These are phyloP conservation scores for Fraxinus nigra DNA, from an alignment of 305 asterid species.

Conservation along the genomic window DNA sequence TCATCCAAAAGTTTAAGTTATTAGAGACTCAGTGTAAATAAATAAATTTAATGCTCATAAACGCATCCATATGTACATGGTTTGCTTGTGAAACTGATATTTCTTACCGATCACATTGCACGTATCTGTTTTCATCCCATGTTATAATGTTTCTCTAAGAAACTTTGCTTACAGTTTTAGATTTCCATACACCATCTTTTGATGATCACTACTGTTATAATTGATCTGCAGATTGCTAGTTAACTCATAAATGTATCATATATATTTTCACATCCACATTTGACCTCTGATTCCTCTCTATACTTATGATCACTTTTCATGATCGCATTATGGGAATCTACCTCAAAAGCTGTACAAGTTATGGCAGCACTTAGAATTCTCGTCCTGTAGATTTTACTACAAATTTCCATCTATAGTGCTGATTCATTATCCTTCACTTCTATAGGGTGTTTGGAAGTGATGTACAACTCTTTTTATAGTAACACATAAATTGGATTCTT, in stretches of 20 bases:
- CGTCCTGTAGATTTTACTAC: not conserved
- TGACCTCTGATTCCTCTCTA: not conserved
- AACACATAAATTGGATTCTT: not conserved
- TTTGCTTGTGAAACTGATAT: not conserved
- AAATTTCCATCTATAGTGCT: not conserved
- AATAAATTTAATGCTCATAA: too few species aligned
- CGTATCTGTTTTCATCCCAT: not conserved
- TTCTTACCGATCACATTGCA: not conserved
- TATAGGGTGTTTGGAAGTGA: not conserved
- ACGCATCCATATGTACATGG: not conserved
- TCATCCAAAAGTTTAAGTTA: not conserved
- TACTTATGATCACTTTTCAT: not conserved
- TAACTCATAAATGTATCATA: not conserved
- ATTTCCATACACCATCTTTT: not conserved
- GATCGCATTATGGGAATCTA: not conserved
- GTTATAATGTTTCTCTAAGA: not conserved
- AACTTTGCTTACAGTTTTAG: not conserved
- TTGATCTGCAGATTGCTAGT: not conserved
- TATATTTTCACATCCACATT: not conserved
- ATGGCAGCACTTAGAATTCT: not conserved
- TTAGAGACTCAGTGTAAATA: too few species aligned
- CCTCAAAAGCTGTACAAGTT: not conserved
- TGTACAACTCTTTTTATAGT: too few species aligned
- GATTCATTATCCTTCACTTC: not conserved
- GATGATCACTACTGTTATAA: not conserved